Conservation (phyloP, 2,329 filamentous ascomycete genomes). For the Arachnopeziza araneosa region DNA sequence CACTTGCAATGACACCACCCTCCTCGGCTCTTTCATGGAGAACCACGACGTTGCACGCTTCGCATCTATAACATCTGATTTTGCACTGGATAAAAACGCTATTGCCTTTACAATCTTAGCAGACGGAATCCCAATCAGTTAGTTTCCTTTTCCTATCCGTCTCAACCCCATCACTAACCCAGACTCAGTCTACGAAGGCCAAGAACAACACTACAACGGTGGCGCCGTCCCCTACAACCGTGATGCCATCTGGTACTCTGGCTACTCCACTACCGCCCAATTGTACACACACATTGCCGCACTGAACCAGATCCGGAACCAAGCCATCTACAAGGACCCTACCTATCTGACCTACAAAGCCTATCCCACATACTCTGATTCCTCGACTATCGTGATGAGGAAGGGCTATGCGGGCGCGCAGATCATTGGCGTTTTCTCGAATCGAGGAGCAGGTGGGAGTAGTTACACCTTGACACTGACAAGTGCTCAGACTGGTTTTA, state of each 20-base stretch:
- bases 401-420: conserved; percentile 19
- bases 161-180: neutral
- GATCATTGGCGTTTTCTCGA: conserved; percentile 35
- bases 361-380: conserved; percentile 23
- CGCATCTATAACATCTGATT: conserved; percentile 20
- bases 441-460: conserved; percentile 33
- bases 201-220: conserved; percentile 45
- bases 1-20: conserved; percentile 31
- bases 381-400: conserved; percentile 23
- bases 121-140: conserved; percentile 45
- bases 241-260: conserved; percentile 40
- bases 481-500: conserved; percentile 35
- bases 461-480: conserved; percentile 32
- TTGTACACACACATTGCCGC: conserved; percentile 36
- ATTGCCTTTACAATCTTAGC: conserved; percentile 44
- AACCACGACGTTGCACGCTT: conserved; percentile 27
- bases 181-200: conserved; percentile 41
- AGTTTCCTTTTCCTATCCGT: neutral
- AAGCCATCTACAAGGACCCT: conserved; percentile 20
- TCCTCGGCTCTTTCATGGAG: conserved; percentile 38
- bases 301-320: conserved; percentile 25
- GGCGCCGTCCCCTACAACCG: conserved; percentile 36
- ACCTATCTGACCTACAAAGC: conserved; percentile 25
- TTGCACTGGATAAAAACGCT: conserved; percentile 38
- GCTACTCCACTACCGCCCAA: conserved; percentile 32